Base-by-base conservation (phyloP, 2,329 filamentous ascomycete genomes). In the Botrytis porri region DNA sequence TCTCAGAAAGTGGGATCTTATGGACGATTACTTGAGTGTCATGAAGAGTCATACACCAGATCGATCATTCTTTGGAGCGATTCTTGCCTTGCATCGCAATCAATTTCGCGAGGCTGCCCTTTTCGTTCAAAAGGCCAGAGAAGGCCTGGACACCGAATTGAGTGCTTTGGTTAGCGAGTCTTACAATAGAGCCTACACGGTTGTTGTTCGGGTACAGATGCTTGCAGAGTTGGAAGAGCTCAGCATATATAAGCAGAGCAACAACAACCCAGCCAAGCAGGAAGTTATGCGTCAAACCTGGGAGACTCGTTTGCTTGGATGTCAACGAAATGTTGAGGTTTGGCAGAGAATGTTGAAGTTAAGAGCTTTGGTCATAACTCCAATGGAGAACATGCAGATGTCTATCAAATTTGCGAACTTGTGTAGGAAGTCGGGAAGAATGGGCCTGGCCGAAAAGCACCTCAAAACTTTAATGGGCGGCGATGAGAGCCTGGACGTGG, bases 361-460 rank as follows among this genome's bases (percentile, higher is more conserved):
- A 45, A 90, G 96, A 74, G 93, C 94, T 32, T 86, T 99, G 69
- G 96, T 99, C 74, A 95, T 98, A 75, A 91, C 91, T 0, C 95
- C 97, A 0, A 89, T 89, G 48, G 95, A 99, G 81, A 98, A 98
- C 79, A 94, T 97, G 86, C 93, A 97, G 79, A 99, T 99, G 94
- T 98, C 95, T 90, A 98, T 99, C 85, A 99, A 99, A 81, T 99
- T 98, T 81, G 93, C 96, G 79, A 99, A 98, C 79, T 89, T 99
- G 9, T 99, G 97, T 83, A 93, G 97, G 79, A 99, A 99, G 83
- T 97, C 95, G 62, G 93, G 94, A 73, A 92, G 96, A 43, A 95
- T 95, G 87, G 95, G 96, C 16, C 88, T 99, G 66, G 96, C 96
- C 0, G 96, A 99, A 83, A 97, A 97, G 83, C 97, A 95, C 18